These are phyloP conservation scores for Triticum dicoccoides DNA, from an alignment of 176 grass and related monocot species.

Conservation along the genomic window DNA sequence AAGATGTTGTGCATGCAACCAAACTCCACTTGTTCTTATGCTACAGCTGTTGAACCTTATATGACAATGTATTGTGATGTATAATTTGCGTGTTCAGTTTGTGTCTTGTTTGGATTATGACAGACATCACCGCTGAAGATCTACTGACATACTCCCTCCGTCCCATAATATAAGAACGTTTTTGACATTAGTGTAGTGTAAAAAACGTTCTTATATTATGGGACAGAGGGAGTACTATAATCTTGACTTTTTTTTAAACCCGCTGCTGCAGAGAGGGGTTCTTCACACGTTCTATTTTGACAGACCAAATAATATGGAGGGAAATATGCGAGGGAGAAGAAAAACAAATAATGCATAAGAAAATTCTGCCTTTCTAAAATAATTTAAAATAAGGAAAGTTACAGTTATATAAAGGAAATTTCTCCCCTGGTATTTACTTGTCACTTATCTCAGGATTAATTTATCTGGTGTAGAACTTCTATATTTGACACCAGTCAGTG, in stretches of 20 bases:
- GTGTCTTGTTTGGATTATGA: background rate
- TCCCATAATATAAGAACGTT: too few species aligned
- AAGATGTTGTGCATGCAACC: background rate
- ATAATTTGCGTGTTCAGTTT: background rate
- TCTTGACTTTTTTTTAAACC: background rate
- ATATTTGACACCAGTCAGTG: background rate
- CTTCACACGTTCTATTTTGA: background rate
- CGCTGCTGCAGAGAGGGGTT: background rate
- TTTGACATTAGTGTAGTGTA: too few species aligned
- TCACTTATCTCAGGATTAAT: background rate
- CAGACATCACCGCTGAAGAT: background rate
- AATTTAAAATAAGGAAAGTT: background rate
- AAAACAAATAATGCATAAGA: background rate
- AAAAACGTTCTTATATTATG: too few species aligned
- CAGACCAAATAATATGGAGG: background rate
- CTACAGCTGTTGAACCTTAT: background rate
- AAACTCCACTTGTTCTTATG: background rate
- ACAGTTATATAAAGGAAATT: background rate
- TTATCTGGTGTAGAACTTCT: constrained; percentile 11
- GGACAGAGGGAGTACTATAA: too few species aligned
- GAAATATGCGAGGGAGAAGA: background rate
- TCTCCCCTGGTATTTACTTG: background rate
- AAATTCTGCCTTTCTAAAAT: background rate
- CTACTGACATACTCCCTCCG: background rate
- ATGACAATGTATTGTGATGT: background rate